Base-by-base conservation (phyloP, 2,329 filamentous ascomycete genomes). In the Didymella pinodella region DNA sequence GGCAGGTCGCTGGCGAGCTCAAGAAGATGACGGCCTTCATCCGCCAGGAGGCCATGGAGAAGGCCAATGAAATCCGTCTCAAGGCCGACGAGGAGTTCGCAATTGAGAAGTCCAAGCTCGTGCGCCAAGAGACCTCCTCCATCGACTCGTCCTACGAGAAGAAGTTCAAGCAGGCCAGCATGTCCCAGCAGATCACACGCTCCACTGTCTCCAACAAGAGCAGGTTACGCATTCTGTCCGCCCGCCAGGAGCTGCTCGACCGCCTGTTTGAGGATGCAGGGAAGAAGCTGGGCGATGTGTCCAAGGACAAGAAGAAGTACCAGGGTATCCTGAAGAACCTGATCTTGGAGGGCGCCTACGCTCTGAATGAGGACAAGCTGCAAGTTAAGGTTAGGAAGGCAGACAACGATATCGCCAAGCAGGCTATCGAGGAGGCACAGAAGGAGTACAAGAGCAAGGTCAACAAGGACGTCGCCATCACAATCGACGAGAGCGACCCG, bases 11-110 rank as follows among this genome's bases (percentile, higher is more conserved):
- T 82, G 89, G 92, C 82, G 95, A 99, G 88, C 91, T 99, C 82
- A 93, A 92, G 86, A 99, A 99, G 88, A 99, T 99, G 95, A 98
- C 95, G 61, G 94, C 93, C 77, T 99, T 99, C 87, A 99, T 99
- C 88, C 92, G 93, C 80, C 95, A 98, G 83, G 95, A 99, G 84
- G 95, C 95, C 59, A 87, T 90, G 75, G 95, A 99, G 79, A 99
- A 99, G 82, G 93, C 93, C 73, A 91, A 91, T 77, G 95, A 99
- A 82, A 98, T 99, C 80, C 88, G 95, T 76, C 90, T 98, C 83
- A 98, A 98, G 83, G 95, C 95, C 79, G 93, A 98, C 83, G 93
- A 98, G 81, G 95, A 99, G 81, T 98, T 98, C 81, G 91, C 92
- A 77, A 98, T 97, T 78, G 95, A 99, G 79, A 99, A 99, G 83